Conservation (phyloP, 257 asterid genomes). For the Dorcoceras hygrometricum region DNA sequence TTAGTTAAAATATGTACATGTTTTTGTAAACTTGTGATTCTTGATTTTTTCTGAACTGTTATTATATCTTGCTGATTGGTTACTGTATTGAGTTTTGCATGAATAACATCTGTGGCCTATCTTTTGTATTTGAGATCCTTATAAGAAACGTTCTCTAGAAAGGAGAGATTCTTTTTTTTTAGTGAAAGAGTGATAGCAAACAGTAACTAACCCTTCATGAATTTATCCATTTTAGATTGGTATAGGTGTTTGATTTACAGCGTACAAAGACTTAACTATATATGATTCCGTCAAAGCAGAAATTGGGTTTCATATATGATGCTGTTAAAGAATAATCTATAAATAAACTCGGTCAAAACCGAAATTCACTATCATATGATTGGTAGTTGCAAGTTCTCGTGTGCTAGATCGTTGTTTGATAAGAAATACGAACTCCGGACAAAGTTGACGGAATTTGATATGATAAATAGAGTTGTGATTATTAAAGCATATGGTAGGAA, state of each 20-base stretch:
- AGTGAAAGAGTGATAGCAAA: neutral
- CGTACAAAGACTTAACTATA: neutral
- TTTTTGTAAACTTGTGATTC: conserved; percentile 12
- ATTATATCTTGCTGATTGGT: conserved; percentile 5
- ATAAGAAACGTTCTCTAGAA: neutral
- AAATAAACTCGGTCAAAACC: too few species aligned
- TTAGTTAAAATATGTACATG: conserved; percentile 6
- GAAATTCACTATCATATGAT: neutral
- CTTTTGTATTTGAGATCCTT: neutral
- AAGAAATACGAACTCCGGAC: neutral
- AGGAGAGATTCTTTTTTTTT: neutral
- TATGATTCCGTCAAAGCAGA: too few species aligned
- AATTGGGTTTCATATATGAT: too few species aligned
- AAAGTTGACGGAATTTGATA: too few species aligned
- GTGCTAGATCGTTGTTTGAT: neutral
- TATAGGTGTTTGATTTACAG: neutral
- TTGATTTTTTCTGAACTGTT: conserved; percentile 15
- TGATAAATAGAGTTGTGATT: too few species aligned
- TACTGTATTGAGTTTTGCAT: conserved; percentile 1
- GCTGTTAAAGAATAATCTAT: too few species aligned
- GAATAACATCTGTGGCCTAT: neutral
- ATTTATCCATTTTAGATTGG: neutral
- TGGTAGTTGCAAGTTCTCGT: neutral
- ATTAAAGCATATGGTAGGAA: too few species aligned
- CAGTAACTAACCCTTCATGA: neutral